phyloP scores from a whole-genome alignment of 805 yeast species.

The Candida manassasensis region DNA sequence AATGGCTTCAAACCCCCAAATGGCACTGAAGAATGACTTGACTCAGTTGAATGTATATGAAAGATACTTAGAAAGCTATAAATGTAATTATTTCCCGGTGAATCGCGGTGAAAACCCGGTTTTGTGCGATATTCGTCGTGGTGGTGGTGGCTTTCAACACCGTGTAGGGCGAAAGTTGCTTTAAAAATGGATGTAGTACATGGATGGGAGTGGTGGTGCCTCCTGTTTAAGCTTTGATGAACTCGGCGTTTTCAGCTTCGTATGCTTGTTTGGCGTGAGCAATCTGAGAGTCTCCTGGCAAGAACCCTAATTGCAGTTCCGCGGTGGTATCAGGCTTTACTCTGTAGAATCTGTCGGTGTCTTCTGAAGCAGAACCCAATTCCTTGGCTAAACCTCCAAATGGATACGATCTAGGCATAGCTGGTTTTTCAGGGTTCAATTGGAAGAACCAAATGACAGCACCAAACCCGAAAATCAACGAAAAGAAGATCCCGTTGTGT shows the following conservation, averaged over 20 bases:
- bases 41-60: no score
- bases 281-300: slow-evolving; percentile 27
- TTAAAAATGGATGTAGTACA: no score
- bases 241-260: slow-evolving; percentile 32
- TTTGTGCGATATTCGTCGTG: no score
- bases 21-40: no score
- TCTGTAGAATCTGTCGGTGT: slow-evolving; percentile 40
- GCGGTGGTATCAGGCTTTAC: slow-evolving; percentile 38
- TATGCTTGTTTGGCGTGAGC: slow-evolving; percentile 28
- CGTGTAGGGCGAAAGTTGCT: no score
- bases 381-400: slow-evolving; percentile 70
- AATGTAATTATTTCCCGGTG: no score
- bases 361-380: slow-evolving; percentile 57
- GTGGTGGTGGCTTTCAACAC: no score
- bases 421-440: slow-evolving; percentile 60
- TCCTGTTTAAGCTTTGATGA: slow-evolving; percentile 23
- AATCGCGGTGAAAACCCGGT: no score
- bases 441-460: slow-evolving; percentile 39
- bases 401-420: slow-evolving; percentile 73
- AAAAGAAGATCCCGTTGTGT: slow-evolving; percentile 50
- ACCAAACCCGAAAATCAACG: slow-evolving; percentile 41
- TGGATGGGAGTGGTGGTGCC: no score
- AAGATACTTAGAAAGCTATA: no score
- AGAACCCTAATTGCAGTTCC: slow-evolving; percentile 31
- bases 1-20: no score